A percentile compares a stretch with the other conserved stretches of the same genome.
phyloP scores from a whole-genome alignment of 805 yeast species.

The Wickerhamiella australiensis region DNA sequence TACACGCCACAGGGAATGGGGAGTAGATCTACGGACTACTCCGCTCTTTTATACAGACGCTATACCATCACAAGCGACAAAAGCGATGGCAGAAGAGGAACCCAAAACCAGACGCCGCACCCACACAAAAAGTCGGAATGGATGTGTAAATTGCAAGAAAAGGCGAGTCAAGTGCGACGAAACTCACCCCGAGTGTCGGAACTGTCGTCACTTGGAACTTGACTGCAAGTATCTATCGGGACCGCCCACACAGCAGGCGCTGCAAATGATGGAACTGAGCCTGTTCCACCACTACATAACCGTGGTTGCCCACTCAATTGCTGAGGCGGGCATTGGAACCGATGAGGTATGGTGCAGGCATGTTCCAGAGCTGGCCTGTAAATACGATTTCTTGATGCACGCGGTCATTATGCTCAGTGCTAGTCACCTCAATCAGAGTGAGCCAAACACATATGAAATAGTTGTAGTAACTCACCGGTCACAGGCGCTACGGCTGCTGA shows the following conservation, averaged over 20 bases:
- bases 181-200: conserved; percentile 60
- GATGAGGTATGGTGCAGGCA: conserved; percentile 77
- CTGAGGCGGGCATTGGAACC: conserved; percentile 82
- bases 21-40: background rate
- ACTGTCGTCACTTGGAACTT: conserved; percentile 68
- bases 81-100: conserved; percentile 7
- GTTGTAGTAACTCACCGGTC: conserved; percentile 71
- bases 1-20: background rate
- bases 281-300: conserved; percentile 81
- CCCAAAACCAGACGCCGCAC: conserved; percentile 51
- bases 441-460: conserved; percentile 32
- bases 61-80: background rate
- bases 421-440: conserved; percentile 74
- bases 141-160: conserved; percentile 80
- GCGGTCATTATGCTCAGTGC: conserved; percentile 84
- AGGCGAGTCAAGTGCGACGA: conserved; percentile 93
- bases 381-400: conserved; percentile 85
- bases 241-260: conserved; percentile 25
- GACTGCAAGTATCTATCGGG: conserved; percentile 50
- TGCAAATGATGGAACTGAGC: conserved; percentile 65
- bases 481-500: conserved; percentile 64
- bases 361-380: conserved; percentile 78
- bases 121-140: conserved; percentile 78
- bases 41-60: background rate
- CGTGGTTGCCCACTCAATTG: conserved; percentile 72